These are phyloP conservation scores for Herpomyces periplanetae DNA, from an alignment of 2,329 filamentous ascomycete genomes.

Conservation along the genomic window DNA sequence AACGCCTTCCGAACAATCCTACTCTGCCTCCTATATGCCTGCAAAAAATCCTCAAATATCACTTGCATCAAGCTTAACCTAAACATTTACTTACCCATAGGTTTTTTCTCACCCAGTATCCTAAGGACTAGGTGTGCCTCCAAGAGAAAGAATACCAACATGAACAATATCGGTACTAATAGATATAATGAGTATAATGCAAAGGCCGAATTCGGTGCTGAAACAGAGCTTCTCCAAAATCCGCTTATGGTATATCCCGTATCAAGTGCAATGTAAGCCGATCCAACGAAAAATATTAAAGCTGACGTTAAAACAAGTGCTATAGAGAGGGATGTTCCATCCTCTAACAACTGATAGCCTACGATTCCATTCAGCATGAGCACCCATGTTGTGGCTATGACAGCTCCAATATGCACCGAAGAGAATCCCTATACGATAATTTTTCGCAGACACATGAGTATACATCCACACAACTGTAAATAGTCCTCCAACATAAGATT, in stretches of 20 bases:
- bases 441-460: too few relatives aligned
- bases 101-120: slow-evolving; percentile 49
- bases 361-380: slow-evolving; percentile 67
- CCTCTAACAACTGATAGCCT: slow-evolving; percentile 69
- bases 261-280: slow-evolving; percentile 77
- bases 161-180: slow-evolving; percentile 47
- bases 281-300: slow-evolving; percentile 35
- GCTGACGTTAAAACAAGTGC: slow-evolving; percentile 32
- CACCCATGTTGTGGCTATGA: slow-evolving; percentile 57
- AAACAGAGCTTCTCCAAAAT: slow-evolving; percentile 22
- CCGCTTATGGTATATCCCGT: slow-evolving; percentile 56
- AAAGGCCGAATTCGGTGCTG: slow-evolving; percentile 25
- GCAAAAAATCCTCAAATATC: not conserved
- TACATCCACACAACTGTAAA: slow-evolving; percentile 1
- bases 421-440: slow-evolving; percentile 37
- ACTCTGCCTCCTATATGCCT: not conserved
- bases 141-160: slow-evolving; percentile 52
- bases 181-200: slow-evolving; percentile 81
- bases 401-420: slow-evolving; percentile 56
- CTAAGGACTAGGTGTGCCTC: slow-evolving; percentile 48
- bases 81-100: slow-evolving; percentile 30
- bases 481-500: not conserved
- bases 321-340: slow-evolving; percentile 52
- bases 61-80: not conserved
- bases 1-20: not conserved